Percentiles rank a stretch among this genome's conserved stretches.
Conservation (phyloP, 1,284 basidiomycete species). For the Fomitopsis palustris region DNA sequence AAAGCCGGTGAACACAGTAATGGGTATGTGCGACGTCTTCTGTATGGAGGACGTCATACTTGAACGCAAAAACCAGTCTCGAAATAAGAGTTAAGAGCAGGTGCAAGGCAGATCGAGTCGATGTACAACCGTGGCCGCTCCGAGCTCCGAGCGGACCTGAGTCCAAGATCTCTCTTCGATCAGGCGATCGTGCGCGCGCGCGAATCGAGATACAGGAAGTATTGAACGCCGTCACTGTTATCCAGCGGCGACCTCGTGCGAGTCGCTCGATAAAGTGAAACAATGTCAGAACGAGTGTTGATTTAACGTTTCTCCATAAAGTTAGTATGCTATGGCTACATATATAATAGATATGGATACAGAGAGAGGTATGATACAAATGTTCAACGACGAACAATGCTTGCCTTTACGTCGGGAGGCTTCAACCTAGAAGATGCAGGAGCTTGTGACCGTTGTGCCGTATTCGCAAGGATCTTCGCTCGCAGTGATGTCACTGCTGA, state of each 20-base stretch:
- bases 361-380: neutral
- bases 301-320: neutral
- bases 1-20: conserved; percentile 87
- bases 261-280: too few relatives aligned
- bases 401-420: conserved; percentile 15
- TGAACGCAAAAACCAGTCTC: neutral
- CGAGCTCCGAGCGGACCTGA: neutral
- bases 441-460: conserved; percentile 20
- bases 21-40: conserved; percentile 49
- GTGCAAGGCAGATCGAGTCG: neutral
- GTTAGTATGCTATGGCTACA: too few relatives aligned
- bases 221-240: neutral
- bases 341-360: neutral
- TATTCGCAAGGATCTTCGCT: conserved; percentile 54
- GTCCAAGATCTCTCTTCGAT: neutral
- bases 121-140: too few relatives aligned
- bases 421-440: conserved; percentile 11
- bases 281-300: too few relatives aligned
- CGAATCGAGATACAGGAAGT: neutral
- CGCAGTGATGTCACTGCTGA: conserved; percentile 42
- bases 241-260: too few relatives aligned
- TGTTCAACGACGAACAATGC: neutral
- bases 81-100: neutral
- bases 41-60: neutral
- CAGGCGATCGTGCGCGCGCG: too few relatives aligned